Evolutionary conservation across 768 basidiomycete genomes (phyloP).

Genomic region (Cystofilobasidium ferigula): DNA sequence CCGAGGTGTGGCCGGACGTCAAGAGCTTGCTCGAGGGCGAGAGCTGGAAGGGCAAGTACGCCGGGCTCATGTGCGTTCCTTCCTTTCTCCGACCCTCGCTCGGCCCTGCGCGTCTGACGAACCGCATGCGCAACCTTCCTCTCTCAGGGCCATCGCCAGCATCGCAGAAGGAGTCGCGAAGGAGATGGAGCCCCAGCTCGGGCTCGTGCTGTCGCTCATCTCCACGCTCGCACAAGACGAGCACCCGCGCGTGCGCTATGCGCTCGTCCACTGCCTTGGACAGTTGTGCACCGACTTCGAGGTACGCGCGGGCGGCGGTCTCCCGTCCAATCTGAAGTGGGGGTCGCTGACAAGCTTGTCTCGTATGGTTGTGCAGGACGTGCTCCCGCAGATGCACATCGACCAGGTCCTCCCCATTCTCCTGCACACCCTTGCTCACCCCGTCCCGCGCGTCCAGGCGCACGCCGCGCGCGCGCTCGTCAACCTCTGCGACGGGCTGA

Average conservation of each 20-base stretch:
- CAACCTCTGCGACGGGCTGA: conserved; percentile 70
- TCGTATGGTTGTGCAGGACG: no score
- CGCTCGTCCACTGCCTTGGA: conserved; percentile 71
- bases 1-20: conserved; percentile 58
- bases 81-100: background rate
- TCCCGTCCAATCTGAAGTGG: no score
- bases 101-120: background rate
- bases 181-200: conserved; percentile 71
- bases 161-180: conserved; percentile 63
- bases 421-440: conserved; percentile 6
- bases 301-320: no score
- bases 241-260: conserved; percentile 61
- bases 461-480: conserved; percentile 80
- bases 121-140: background rate
- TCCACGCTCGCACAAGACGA: conserved; percentile 65
- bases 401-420: conserved; percentile 26
- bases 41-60: conserved; percentile 70
- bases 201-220: conserved; percentile 71
- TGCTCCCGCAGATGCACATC: conserved; percentile 61
- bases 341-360: no score
- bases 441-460: conserved; percentile 55
- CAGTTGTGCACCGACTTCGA: conserved; percentile 83
- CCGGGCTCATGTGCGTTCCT: conserved; percentile 55
- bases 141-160: conserved; percentile 50
- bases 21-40: conserved; percentile 3